phyloP scores from a whole-genome alignment of 2,329 filamentous ascomycete species.

The Arthroderma sp. region DNA sequence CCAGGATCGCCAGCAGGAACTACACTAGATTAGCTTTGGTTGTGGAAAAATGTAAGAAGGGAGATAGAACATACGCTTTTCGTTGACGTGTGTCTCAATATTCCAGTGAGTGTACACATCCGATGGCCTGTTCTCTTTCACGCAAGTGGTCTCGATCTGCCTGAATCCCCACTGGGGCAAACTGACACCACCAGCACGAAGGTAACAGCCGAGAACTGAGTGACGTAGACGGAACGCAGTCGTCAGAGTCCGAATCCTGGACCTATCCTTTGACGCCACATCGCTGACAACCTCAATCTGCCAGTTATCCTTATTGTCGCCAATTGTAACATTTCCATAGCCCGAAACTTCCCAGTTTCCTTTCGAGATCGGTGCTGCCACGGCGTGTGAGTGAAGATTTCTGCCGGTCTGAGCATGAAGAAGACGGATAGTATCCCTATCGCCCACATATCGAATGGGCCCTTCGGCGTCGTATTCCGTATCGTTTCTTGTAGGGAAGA shows the following conservation, averaged over 20 bases:
- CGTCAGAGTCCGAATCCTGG: slow-evolving; percentile 76
- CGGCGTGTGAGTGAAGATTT: slow-evolving; percentile 89
- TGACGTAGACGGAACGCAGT: slow-evolving; percentile 86
- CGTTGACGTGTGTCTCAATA: slow-evolving; percentile 87
- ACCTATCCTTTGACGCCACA: slow-evolving; percentile 72
- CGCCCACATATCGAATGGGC: slow-evolving; percentile 60
- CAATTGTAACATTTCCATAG: slow-evolving; percentile 90
- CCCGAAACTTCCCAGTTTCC: slow-evolving; percentile 82
- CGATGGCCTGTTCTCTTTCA: slow-evolving; percentile 79
- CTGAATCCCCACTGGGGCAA: slow-evolving; percentile 99
- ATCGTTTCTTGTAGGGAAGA: slow-evolving; percentile 81
- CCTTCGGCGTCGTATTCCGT: slow-evolving; percentile 57
- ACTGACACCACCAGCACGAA: slow-evolving; percentile 89
- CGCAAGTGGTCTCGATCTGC: slow-evolving; percentile 94
- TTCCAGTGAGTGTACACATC: slow-evolving; percentile 99
- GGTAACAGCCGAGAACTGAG: slow-evolving; percentile 71
- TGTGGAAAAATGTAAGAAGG: background rate
- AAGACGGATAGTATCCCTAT: slow-evolving; percentile 67
- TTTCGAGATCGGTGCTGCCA: slow-evolving; percentile 81
- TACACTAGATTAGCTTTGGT: slow-evolving; percentile 23
- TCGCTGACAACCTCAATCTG: slow-evolving; percentile 82
- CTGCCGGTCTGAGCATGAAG: slow-evolving; percentile 93
- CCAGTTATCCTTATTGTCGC: slow-evolving; percentile 98
- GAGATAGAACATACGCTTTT: slow-evolving; percentile 56
- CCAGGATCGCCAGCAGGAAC: slow-evolving; percentile 80